phyloP scores from a whole-genome alignment of 2,329 filamentous ascomycete species.

The Aspergillus sp. region DNA sequence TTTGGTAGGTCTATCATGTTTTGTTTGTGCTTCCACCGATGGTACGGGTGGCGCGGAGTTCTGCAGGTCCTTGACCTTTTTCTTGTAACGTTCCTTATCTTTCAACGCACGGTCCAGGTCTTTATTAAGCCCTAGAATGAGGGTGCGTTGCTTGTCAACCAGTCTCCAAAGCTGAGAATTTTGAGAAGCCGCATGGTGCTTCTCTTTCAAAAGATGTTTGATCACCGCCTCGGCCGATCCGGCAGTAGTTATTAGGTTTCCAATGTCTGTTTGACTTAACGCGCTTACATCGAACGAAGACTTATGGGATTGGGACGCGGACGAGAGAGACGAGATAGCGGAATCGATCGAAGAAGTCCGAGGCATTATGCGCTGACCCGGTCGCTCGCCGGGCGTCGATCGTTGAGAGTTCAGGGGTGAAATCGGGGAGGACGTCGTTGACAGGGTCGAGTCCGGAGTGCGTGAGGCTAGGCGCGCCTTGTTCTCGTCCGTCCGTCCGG shows the following conservation, averaged over 20 bases:
- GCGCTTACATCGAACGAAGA: conserved; percentile 56
- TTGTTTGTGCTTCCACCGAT: conserved; percentile 12
- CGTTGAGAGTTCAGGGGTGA: conserved; percentile 30
- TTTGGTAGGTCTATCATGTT: conserved; percentile 14
- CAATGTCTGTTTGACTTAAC: conserved; percentile 71
- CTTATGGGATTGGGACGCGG: conserved; percentile 58
- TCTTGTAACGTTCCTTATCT: conserved; percentile 91
- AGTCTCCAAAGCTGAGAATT: conserved; percentile 92
- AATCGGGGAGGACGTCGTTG: conserved; percentile 30
- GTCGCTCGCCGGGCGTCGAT: conserved; percentile 30
- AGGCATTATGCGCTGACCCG: conserved; percentile 46
- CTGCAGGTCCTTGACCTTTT: conserved; percentile 77
- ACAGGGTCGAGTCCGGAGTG: conserved; percentile 26
- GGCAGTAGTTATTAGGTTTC: conserved; percentile 74
- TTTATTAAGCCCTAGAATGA: conserved; percentile 92
- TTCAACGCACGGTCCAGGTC: conserved; percentile 88
- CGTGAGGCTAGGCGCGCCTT: conserved; percentile 28
- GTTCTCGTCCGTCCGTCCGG: conserved; percentile 20
- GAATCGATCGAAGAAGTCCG: conserved; percentile 91
- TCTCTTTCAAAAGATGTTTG: conserved; percentile 84
- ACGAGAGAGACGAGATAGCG: conserved; percentile 75
- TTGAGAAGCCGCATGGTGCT: conserved; percentile 81
- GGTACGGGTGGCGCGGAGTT: conserved; percentile 45
- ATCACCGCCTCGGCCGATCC: conserved; percentile 89
- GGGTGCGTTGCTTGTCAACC: conserved; percentile 91